Base-by-base conservation (phyloP, 2,329 filamentous ascomycete genomes). In the Fusarium xyrophilum region DNA sequence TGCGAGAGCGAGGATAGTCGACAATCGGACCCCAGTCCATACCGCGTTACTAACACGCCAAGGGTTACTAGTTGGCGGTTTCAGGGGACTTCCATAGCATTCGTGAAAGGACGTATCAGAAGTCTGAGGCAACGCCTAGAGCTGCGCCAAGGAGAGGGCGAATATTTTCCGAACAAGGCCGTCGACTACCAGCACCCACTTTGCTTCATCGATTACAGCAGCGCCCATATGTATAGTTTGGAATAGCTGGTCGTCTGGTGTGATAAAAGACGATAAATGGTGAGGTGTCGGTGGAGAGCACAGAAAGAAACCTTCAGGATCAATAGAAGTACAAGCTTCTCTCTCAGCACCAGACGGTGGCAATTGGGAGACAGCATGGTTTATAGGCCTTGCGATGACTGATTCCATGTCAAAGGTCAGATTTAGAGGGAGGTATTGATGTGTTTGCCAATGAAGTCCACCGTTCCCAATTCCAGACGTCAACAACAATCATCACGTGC, bases 141-240 rank as follows among this genome's bases (percentile, higher is more conserved):
- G 56, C 1, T 65, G 63, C 1, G 40, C 32, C 7, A 66, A 10
- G 5, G 50, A 51, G 17, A 65, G 43, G 5, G 60, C 55, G 3
- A 60, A 60, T 4, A 53, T 42, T 0, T 12, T 28, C 2, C 27
- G 19, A 5, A 64, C 60, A 27, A 64, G n/a, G 13, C 62, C 62
- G 1, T 60, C 47, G 6, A 65, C 4, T 0, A 64, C 54, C 3
- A 65, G 17, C 0, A 44, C 2, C 62, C 60, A 65, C 8, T 50
- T 54, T n/a, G 21, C 9, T 1, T 19, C 1, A 14, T 60, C 28
- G 4, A 65, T 14, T 7, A 64, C 33, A 2, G 62, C 60, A 7
- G 62, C 54, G 0, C 60, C 62, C 62, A 64, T 65, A 9, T 65
- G 62, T 15, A 65, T 64, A 1, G 62, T 65, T 4, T 65, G 62